These are phyloP conservation scores for Magnusiomyces fungicola DNA, from an alignment of 1,139 yeast genomes.

Conservation along the genomic window DNA sequence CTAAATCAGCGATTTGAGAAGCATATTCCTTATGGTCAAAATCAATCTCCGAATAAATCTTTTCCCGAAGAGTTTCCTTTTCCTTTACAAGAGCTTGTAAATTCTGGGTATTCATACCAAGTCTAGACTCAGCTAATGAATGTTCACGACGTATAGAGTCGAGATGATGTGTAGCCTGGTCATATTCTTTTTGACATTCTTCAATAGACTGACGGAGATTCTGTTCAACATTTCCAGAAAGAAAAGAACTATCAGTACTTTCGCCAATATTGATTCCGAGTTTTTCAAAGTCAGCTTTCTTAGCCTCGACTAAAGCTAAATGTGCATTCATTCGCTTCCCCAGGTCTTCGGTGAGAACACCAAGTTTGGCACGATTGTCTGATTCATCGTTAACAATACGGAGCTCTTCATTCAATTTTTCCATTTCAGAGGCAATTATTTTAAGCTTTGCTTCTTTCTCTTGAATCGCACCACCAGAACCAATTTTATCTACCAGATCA, in stretches of 20 bases:
- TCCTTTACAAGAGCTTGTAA: conserved; percentile 3
- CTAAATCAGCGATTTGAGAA: conserved; percentile 1
- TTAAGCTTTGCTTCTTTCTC: conserved; percentile 37
- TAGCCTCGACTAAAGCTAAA: conserved; percentile 23
- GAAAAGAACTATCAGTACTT: conserved; percentile 1
- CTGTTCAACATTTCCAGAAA: conserved; percentile 6
- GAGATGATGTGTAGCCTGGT: conserved; percentile 38
- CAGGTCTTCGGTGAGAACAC: conserved; percentile 38
- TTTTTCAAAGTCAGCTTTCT: conserved; percentile 16
- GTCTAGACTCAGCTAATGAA: neutral
- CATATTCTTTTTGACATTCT: conserved; percentile 9
- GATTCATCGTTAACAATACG: conserved; percentile 49
- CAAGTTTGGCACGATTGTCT: conserved; percentile 48
- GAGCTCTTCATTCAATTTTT: conserved; percentile 46
- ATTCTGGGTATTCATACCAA: conserved; percentile 2
- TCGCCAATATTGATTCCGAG: conserved; percentile 25
- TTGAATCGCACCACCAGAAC: conserved; percentile 36
- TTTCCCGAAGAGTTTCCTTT: conserved; percentile 2
- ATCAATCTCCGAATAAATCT: conserved; percentile 4
- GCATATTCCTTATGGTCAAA: conserved; percentile 7
- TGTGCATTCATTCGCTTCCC: conserved; percentile 29
- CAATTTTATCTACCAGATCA: conserved; percentile 24
- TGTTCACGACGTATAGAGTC: conserved; percentile 24
- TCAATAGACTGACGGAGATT: conserved; percentile 3
- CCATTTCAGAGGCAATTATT: conserved; percentile 47